phyloP scores from a whole-genome alignment of 2,329 filamentous ascomycete genomes.

The Fusarium anthophilum region DNA sequence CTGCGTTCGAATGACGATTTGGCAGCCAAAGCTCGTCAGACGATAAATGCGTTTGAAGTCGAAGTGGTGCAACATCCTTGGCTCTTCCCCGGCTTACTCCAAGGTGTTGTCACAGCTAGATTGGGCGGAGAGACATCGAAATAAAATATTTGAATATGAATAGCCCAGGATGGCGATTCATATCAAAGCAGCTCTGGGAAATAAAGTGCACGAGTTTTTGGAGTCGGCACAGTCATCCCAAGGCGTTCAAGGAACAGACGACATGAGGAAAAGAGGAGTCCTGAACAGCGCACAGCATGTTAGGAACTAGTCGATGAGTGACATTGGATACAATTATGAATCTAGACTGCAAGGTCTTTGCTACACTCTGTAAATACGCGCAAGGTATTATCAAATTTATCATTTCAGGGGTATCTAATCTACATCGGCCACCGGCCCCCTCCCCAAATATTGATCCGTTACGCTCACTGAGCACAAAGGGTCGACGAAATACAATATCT shows the following conservation, averaged over 20 bases:
- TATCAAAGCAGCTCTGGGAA: not conserved
- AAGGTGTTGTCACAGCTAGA: conserved; percentile 76
- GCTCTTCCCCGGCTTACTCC: conserved; percentile 84
- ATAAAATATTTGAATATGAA: conserved; percentile 41
- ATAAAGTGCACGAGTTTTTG: not conserved
- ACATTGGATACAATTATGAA: not conserved
- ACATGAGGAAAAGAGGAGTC: not conserved
- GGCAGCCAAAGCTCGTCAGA: conserved; percentile 72
- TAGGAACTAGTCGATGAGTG: not conserved
- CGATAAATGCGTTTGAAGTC: conserved; percentile 85
- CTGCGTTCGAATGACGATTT: conserved; percentile 75
- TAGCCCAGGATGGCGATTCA: conserved; percentile 33
- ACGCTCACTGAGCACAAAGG: conserved; percentile 5
- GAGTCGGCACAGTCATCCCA: not conserved
- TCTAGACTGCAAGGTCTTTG: not conserved
- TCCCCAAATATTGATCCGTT: conserved; percentile 18
- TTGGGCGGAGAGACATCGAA: conserved; percentile 67
- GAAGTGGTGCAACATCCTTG: conserved; percentile 95
- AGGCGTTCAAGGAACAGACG: conserved; percentile 4
- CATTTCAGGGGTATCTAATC: conserved; percentile 55
- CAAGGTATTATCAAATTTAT: conserved; percentile 32
- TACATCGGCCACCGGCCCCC: conserved; percentile 44
- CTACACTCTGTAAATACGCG: not conserved
- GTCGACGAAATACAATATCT: conserved; percentile 5
- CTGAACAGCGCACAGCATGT: not conserved